phyloP scores from a whole-genome alignment of 345 rosid species.

The Populus euphratica region DNA sequence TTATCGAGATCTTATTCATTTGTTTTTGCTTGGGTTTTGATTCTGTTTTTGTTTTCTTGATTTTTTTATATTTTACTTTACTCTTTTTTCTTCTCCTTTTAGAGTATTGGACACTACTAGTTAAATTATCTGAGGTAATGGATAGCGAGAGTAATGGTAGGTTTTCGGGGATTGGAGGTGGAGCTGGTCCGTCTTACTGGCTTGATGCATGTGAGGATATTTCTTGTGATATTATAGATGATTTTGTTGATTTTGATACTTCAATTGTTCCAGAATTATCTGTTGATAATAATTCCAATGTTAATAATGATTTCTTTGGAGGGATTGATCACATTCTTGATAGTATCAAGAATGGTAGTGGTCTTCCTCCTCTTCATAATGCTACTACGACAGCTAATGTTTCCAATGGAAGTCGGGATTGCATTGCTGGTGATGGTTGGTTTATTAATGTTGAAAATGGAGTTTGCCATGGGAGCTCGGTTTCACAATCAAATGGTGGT shows the following conservation, averaged over 20 bases:
- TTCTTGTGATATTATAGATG: constrained; percentile 60
- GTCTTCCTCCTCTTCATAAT: constrained; percentile 33
- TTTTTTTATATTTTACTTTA: background rate
- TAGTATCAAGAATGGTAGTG: constrained; percentile 71
- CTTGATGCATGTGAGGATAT: constrained; percentile 88
- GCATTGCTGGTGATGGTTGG: constrained; percentile 19
- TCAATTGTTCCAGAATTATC: constrained; percentile 42
- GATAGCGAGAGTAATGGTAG: constrained; percentile 39
- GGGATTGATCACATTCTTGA: constrained; percentile 91
- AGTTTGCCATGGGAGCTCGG: constrained; percentile 14
- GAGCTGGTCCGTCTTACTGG: constrained; percentile 73
- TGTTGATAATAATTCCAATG: constrained; percentile 35
- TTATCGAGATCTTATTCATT: background rate
- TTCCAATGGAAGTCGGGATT: constrained; percentile 24
- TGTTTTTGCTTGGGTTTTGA: background rate
- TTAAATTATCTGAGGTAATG: constrained; percentile 23
- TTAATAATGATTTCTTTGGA: constrained; percentile 69
- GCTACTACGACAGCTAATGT: background rate
- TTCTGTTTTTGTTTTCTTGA: background rate
- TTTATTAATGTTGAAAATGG: constrained; percentile 19
- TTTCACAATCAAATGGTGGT: constrained; percentile 22
- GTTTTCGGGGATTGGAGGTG: constrained; percentile 35
- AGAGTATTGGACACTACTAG: constrained; percentile 4
- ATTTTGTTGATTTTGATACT: constrained; percentile 62
- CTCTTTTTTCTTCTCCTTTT: background rate